Percentiles rank a stretch among this genome's conserved stretches.
Conservation (phyloP, 2,329 filamentous ascomycete species). For the Trichoderma asperellum region DNA sequence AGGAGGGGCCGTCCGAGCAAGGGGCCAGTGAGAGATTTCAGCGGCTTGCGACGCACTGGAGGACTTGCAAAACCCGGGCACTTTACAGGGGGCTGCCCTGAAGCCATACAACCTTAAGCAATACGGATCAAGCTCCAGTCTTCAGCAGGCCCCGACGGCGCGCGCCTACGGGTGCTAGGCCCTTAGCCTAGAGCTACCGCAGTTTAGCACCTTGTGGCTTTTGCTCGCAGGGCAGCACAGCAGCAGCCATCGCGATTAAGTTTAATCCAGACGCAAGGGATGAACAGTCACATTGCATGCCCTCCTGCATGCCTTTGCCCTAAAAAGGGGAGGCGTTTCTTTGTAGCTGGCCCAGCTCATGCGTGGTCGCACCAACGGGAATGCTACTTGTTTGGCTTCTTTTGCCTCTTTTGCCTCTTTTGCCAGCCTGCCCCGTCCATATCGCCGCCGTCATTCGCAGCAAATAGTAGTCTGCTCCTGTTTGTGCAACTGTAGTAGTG, state of each 20-base stretch:
- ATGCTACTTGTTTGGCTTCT: neutral
- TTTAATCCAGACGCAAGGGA: constrained; percentile 20
- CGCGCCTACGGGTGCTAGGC: neutral
- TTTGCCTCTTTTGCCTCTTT: neutral
- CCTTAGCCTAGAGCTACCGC: neutral
- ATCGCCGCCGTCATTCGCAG: neutral
- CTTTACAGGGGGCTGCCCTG: neutral
- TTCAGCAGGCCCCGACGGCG: neutral
- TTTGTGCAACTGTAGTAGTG: neutral
- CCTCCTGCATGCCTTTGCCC: neutral
- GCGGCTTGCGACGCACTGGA: neutral
- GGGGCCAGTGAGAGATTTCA: constrained; percentile 1
- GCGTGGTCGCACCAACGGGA: neutral
- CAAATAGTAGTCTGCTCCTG: neutral
- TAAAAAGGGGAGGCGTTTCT: neutral
- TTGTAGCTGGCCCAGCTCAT: neutral
- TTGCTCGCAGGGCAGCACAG: constrained; percentile 15
- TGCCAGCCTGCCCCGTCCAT: neutral
- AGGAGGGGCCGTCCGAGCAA: constrained; percentile 1
- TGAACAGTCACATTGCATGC: neutral
- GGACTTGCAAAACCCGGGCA: neutral
- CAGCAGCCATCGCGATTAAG: constrained; percentile 22
- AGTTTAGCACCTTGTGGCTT: constrained; percentile 9
- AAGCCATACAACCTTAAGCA: neutral
- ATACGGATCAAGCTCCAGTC: neutral